These are phyloP conservation scores for Carpinus fangiana DNA, from an alignment of 306 rosid genomes.

Conservation along the genomic window DNA sequence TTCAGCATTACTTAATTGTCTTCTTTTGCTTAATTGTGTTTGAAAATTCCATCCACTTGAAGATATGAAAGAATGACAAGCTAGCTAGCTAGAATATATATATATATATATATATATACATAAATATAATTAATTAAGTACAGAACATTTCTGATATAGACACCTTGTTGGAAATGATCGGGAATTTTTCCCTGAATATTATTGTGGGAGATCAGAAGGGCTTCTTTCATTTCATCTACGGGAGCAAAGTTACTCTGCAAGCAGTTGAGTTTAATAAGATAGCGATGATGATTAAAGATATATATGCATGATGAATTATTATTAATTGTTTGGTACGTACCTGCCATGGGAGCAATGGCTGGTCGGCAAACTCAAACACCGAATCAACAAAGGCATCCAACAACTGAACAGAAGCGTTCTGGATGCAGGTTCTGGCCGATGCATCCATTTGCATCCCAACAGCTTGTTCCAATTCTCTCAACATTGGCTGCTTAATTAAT, in stretches of 20 bases:
- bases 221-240: conserved; percentile 54
- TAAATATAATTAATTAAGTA: background rate
- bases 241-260: conserved; percentile 57
- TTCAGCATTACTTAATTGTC: too few species aligned
- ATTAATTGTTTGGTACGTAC: conserved; percentile 22
- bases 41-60: too few species aligned
- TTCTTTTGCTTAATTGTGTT: too few species aligned
- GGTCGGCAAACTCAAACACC: conserved; percentile 45
- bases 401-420: conserved; percentile 17
- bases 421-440: conserved; percentile 22
- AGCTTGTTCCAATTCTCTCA: conserved; percentile 21
- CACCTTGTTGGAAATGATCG: conserved; percentile 52
- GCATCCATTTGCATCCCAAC: conserved; percentile 16
- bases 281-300: too few species aligned
- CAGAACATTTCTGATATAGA: conserved; percentile 65
- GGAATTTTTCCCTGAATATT: conserved; percentile 51
- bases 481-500: conserved; percentile 22
- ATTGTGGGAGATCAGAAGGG: conserved; percentile 35
- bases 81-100: too few species aligned
- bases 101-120: too few species aligned
- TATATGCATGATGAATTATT: too few species aligned
- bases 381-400: conserved; percentile 54
- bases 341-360: conserved; percentile 64
- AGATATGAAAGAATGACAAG: too few species aligned
- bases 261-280: background rate